phyloP scores from a whole-genome alignment of 225 moss, liverwort and hornwort species.

The Pleurozium schreberi region DNA sequence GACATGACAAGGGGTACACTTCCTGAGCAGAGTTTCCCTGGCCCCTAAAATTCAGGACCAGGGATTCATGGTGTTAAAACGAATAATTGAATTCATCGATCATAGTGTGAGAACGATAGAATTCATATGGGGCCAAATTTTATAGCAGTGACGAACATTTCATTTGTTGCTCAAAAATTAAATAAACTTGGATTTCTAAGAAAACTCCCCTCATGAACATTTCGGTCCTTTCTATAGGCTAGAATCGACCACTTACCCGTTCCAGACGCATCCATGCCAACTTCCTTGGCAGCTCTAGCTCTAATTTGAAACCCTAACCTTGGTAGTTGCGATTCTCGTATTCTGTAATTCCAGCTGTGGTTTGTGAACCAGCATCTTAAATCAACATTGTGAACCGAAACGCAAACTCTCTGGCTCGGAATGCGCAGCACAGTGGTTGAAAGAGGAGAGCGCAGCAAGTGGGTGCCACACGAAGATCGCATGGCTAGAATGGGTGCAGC shows the following conservation, averaged over 20 bases:
- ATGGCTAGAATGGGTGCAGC: background rate
- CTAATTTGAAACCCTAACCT: background rate
- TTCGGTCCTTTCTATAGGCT: background rate
- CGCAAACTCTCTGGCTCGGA: background rate
- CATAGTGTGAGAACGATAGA: background rate
- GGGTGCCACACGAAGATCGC: constrained; percentile 7
- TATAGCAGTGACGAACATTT: background rate
- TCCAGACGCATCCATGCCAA: background rate
- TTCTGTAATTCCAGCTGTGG: background rate
- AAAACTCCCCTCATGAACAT: background rate
- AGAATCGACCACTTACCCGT: background rate
- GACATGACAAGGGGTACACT: background rate
- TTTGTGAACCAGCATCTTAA: background rate
- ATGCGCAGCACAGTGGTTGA: background rate
- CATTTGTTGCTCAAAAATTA: background rate
- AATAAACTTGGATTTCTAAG: background rate
- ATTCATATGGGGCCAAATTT: background rate
- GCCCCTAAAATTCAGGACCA: background rate
- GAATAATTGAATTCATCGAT: background rate
- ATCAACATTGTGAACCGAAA: background rate
- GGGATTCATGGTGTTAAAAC: background rate
- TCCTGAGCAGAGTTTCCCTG: background rate
- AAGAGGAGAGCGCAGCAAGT: constrained; percentile 13
- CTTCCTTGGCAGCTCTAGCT: background rate
- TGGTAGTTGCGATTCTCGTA: background rate